Evolutionary conservation across 345 rosid genomes (phyloP).

Genomic region (Kernera saxatilis): DNA sequence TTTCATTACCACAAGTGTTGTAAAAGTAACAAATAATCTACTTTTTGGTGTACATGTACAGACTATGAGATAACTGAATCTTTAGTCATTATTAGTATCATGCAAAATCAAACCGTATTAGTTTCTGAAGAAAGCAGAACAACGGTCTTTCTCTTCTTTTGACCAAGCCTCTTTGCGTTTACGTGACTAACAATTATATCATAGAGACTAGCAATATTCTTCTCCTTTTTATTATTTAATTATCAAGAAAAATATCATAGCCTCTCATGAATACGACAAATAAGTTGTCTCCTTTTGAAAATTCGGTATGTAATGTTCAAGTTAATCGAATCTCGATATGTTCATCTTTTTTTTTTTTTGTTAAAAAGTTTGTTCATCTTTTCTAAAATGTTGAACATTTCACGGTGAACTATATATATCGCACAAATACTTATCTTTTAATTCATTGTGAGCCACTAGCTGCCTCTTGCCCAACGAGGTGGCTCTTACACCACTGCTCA

Average conservation of each 20-base stretch:
- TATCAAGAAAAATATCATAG: not conserved
- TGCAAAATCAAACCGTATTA: not conserved
- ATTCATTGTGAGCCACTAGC: not conserved
- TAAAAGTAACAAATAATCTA: not conserved
- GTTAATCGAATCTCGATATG: not conserved
- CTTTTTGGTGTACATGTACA: not conserved
- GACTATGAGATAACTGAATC: not conserved
- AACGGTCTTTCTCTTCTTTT: not conserved
- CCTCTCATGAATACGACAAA: not conserved
- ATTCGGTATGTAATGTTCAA: not conserved
- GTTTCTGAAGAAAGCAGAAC: not conserved
- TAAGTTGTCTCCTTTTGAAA: not conserved
- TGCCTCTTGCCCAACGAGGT: not conserved
- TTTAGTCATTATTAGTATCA: not conserved
- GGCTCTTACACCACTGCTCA: not conserved
- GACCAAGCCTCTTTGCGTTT: not conserved
- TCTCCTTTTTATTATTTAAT: not conserved
- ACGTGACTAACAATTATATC: not conserved
- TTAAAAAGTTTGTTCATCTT: not conserved
- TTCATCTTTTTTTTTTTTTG: not conserved
- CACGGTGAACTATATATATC: no score
- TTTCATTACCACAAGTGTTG: not conserved
- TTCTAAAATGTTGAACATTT: not conserved
- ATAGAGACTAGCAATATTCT: not conserved
- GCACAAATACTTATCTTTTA: no score